Base-by-base conservation (phyloP, 345 rosid genomes). In the Syzygium grande region DNA sequence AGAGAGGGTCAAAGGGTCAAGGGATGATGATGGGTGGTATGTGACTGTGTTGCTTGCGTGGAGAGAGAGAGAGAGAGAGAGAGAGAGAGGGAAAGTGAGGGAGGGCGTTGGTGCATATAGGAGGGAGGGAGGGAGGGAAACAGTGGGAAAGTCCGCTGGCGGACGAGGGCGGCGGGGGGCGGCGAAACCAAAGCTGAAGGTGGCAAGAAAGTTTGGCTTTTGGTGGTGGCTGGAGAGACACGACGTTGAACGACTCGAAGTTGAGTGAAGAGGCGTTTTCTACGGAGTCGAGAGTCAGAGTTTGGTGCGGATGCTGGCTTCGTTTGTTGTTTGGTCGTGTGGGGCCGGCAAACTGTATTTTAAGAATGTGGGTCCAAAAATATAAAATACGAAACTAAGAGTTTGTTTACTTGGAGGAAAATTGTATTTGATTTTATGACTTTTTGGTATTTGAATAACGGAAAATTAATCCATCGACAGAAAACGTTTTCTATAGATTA, bases 91-190 rank as follows among this genome's bases (percentile, higher is more conserved):
- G 41, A 34, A 61, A 53, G 22, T 34, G 73, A 77, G 9, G 79
- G 34, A 54, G 84, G 27, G 19, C 27, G 22, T 29, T 84, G 0
- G 78, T 46, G 25, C 15, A 77, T 23, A 41, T 73, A 16, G 34
- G 65, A 84, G 29, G 68, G 79, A 17, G 46, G 46, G 7, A 43
- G 46, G 46, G 46, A 43, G 46, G 46, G 30, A 11, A 56, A 7
- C 65, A 6, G 63, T 89, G 59, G 90, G 88, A 51, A 53, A 58
- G 86, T 89, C 92, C 92, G 89, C 88, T 79, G 77, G 46, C 6
- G 46, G 46, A 43, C 7, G 25, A 73, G 52, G 87, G 22, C n/a
- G n/a, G n/a, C 0, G 23, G 68, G 87, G 29, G 78, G 68, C 87
- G 87, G 52, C 51, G 87, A 84, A 84, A 86, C 58, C 88, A 11